Conservation (phyloP, 2,329 filamentous ascomycete genomes). For the Ophiosphaerella narmari region DNA sequence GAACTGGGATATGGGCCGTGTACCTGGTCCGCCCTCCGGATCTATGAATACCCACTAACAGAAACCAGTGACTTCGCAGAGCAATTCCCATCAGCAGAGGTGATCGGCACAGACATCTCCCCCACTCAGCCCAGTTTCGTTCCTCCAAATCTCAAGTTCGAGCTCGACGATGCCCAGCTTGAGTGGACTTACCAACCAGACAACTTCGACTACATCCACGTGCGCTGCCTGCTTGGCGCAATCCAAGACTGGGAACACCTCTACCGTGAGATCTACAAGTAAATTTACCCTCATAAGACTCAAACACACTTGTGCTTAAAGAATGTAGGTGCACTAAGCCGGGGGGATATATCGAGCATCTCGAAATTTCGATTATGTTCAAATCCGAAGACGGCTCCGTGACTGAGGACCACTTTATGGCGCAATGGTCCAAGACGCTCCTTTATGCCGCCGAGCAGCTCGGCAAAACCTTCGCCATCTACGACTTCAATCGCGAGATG, state of each 20-base stretch:
- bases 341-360: constrained; percentile 32
- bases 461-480: constrained; percentile 45
- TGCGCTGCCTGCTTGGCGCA: constrained; percentile 21
- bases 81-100: constrained; percentile 42
- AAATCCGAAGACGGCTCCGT: constrained; percentile 36
- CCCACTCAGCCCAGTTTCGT: constrained; percentile 47
- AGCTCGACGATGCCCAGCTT: constrained; percentile 39
- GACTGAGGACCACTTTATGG: constrained; percentile 20
- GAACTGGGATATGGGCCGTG: constrained; percentile 50
- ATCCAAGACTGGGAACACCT: constrained; percentile 28
- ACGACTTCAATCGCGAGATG: constrained; percentile 45
- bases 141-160: constrained; percentile 39
- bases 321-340: constrained; percentile 32
- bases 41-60: background rate
- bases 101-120: constrained; percentile 44
- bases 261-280: constrained; percentile 24
- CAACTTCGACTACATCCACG: constrained; percentile 30
- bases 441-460: constrained; percentile 36
- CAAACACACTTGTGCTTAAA: too few relatives aligned
- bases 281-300: constrained; percentile 11
- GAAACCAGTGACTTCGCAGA: constrained; percentile 46
- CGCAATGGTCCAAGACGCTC: constrained; percentile 31
- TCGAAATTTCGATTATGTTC: constrained; percentile 28
- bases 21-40: constrained; percentile 9
- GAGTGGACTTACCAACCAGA: constrained; percentile 34